These are phyloP conservation scores for Plasmodium billcollinsi DNA, from an alignment of 169 alveolate genomes.

Conservation along the genomic window DNA sequence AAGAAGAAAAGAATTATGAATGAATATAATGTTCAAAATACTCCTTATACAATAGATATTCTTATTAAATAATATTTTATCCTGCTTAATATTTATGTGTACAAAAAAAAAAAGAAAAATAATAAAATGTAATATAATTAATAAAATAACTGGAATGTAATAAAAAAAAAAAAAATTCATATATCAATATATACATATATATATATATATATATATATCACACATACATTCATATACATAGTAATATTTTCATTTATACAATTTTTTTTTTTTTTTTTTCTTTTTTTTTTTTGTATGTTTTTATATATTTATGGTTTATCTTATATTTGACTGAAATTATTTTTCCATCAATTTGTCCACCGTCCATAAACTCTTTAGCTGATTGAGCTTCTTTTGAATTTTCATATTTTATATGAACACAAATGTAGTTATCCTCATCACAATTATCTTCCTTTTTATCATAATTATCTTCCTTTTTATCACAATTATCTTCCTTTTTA, in stretches of 20 bases:
- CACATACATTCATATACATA: too few relatives aligned
- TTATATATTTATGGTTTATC: conserved; percentile 7
- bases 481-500: too few relatives aligned
- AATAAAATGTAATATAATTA: background rate
- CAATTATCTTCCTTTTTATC: too few relatives aligned
- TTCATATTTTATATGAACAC: conserved; percentile 49
- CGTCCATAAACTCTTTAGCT: conserved; percentile 60
- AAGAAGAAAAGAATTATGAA: conserved; percentile 17
- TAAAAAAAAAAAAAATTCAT: too few relatives aligned
- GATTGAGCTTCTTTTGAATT: conserved; percentile 28
- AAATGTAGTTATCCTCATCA: background rate
- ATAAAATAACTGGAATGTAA: background rate
- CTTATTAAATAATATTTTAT: conserved; percentile 22
- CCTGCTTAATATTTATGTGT: background rate
- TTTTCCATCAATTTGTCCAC: conserved; percentile 70
- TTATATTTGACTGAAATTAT: conserved; percentile 43
- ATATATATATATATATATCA: too few relatives aligned
- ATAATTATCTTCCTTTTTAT: too few relatives aligned
- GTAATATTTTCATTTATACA: conserved; percentile 15
- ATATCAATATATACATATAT: background rate
- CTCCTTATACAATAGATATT: conserved; percentile 66
- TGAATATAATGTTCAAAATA: conserved; percentile 33
- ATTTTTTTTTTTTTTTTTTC: background rate
- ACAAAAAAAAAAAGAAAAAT: conserved; percentile 2
- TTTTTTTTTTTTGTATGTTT: conserved; percentile 14